Percentiles rank a stretch among this genome's conserved stretches.
Conservation (phyloP, 2,329 filamentous ascomycete genomes). For the Chrysoporthe cubensis region DNA sequence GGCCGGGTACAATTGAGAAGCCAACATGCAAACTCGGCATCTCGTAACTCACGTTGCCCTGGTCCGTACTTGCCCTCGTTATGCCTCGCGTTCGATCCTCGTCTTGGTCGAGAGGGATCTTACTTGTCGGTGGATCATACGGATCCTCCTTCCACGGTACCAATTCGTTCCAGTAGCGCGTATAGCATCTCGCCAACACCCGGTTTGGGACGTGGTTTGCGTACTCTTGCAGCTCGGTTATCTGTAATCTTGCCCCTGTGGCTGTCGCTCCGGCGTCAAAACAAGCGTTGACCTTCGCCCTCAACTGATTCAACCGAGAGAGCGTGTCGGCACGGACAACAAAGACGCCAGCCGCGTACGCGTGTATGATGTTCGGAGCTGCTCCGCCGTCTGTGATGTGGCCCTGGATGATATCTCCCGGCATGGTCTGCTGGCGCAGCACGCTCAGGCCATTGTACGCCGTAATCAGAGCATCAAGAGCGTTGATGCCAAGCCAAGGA, state of each 20-base stretch:
- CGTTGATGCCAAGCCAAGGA: slow-evolving; percentile 65
- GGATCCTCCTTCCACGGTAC: slow-evolving; percentile 36
- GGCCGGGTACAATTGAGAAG: slow-evolving; percentile 53
- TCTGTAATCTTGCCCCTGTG: slow-evolving; percentile 52
- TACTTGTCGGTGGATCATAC: slow-evolving; percentile 20
- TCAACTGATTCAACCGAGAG: slow-evolving; percentile 44
- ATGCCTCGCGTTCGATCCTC: slow-evolving; percentile 46
- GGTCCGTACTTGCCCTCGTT: slow-evolving; percentile 61
- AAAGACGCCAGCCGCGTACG: slow-evolving; percentile 49
- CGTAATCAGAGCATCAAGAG: slow-evolving; percentile 58
- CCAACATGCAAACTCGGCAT: slow-evolving; percentile 58
- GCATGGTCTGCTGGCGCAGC: slow-evolving; percentile 59
- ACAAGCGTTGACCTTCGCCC: slow-evolving; percentile 47
- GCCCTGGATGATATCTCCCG: slow-evolving; percentile 54
- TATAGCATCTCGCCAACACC: slow-evolving; percentile 51
- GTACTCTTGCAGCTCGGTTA: slow-evolving; percentile 49
- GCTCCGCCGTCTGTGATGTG: slow-evolving; percentile 58
- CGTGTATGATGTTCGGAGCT: slow-evolving; percentile 61
- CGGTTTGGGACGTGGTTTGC: slow-evolving; percentile 60
- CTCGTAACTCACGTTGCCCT: slow-evolving; percentile 61
- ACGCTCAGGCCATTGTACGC: slow-evolving; percentile 54
- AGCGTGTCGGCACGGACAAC: slow-evolving; percentile 49
- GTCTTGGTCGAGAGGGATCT: slow-evolving; percentile 38
- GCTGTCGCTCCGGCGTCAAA: slow-evolving; percentile 45
- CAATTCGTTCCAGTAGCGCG: slow-evolving; percentile 48